Percentiles rank a stretch among this genome's conserved stretches.
phyloP scores from a whole-genome alignment of 129 eudicot genomes.

The Escallonia rubra region DNA sequence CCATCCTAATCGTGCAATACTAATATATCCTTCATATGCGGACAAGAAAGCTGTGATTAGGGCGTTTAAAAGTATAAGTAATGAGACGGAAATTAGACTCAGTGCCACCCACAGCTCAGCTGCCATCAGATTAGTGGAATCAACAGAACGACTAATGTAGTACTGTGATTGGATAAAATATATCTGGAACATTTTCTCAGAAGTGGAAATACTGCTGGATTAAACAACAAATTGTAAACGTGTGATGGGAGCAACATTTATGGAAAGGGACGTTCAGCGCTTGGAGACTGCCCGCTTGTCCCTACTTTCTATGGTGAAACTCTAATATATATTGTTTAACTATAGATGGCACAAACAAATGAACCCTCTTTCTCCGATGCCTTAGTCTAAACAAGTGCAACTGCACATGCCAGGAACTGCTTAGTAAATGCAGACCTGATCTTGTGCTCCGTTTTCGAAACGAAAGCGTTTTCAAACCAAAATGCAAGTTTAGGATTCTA shows the following conservation, averaged over 20 bases:
- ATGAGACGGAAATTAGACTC: too few species aligned
- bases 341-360: not conserved
- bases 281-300: conserved; percentile 9
- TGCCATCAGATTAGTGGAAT: too few species aligned
- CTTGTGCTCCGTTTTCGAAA: too few species aligned
- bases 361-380: conserved; percentile 10
- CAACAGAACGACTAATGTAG: too few species aligned
- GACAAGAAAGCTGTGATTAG: too few species aligned
- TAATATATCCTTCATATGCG: too few species aligned
- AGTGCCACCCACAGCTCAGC: too few species aligned
- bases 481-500: too few species aligned
- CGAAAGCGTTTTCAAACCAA: too few species aligned
- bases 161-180: not conserved
- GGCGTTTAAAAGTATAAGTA: too few species aligned
- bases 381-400: not conserved
- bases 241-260: conserved; percentile 5
- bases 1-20: too few species aligned
- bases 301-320: conserved; percentile 1
- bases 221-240: not conserved
- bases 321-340: not conserved
- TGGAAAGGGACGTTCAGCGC: conserved; percentile 8
- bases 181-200: not conserved
- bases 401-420: not conserved
- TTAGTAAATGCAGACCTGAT: too few species aligned
- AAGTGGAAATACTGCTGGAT: not conserved